Base-by-base conservation (phyloP, 73 alveolate genomes). In the Paramecium primaurelia region DNA sequence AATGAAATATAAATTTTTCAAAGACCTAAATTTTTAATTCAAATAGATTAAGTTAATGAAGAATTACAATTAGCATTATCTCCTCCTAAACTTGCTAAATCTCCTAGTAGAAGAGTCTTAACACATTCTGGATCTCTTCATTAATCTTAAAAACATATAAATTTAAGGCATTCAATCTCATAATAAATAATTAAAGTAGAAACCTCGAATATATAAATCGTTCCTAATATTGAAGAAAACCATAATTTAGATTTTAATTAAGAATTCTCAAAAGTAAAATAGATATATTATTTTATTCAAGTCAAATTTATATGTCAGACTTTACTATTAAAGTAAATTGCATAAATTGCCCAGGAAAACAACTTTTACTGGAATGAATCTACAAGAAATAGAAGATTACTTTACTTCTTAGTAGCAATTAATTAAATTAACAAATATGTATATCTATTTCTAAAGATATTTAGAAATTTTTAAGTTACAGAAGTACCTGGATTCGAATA, bases 261-360 rank as follows among this genome's bases (percentile, higher is more conserved):
- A 40, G 87, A 73, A 73, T 73, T 37, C 59, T 30, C 84, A 10
- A 64, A 64, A 64, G 84, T 64, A 49, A 49, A 47, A 49, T 40
- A 40, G 3, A 64, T 64, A 11, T 4, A 3, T 64, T 14, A 25
- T 34, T 25, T 2, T 54, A 64, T 64, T 30, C 26, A 36, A 73
- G 87, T 36, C 87, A 14, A 73, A 73, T 38, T 73, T 73, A 36
- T 73, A 73, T 38, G 87, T 73, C 34, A 73, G 87, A 40, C 59
- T 73, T 37, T 73, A 34, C 37, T 73, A 73, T 40, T 38, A 73
- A 20, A 73, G 47, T 36, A 38, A 22, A 36, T 73, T 73, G 40
- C 59, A 73, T 18, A 73, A 73, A 73, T 18, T 73, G 10, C 87
- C 87, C 3, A 73, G 59, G 18, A 73, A 73, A 73, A 37, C 87